These are phyloP conservation scores for Pythium biforme DNA, from an alignment of 352 stramenopile species.

Conservation along the genomic window DNA sequence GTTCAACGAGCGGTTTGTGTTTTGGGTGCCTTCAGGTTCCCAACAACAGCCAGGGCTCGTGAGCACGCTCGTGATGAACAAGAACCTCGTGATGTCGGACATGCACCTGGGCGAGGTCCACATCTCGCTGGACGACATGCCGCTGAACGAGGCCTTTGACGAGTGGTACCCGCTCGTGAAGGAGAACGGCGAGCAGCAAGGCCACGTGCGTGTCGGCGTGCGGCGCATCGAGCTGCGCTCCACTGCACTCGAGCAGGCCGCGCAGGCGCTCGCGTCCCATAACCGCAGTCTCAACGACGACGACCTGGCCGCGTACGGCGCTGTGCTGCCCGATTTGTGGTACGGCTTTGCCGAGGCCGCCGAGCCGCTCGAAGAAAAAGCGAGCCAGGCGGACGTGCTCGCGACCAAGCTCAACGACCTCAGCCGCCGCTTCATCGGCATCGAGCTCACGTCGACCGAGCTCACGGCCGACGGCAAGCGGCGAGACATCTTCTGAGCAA, in stretches of 20 bases:
- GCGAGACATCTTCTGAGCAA: constrained; percentile 67
- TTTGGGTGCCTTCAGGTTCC: constrained; percentile 66
- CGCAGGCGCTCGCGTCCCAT: constrained; percentile 38
- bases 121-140: constrained; percentile 58
- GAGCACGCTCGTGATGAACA: constrained; percentile 49
- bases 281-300: constrained; percentile 45
- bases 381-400: constrained; percentile 37
- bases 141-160: constrained; percentile 61
- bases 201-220: constrained; percentile 44
- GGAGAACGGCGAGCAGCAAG: constrained; percentile 55
- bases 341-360: constrained; percentile 47
- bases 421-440: constrained; percentile 56
- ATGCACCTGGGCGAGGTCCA: constrained; percentile 73
- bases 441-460: constrained; percentile 40
- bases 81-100: constrained; percentile 39
- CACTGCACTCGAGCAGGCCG: constrained; percentile 43
- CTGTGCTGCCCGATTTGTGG: constrained; percentile 61
- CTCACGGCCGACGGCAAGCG: constrained; percentile 35
- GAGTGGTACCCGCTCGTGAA: constrained; percentile 72
- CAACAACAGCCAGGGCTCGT: constrained; percentile 44
- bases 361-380: constrained; percentile 30
- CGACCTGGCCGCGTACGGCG: constrained; percentile 41
- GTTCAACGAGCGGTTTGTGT: constrained; percentile 75
- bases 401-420: constrained; percentile 58
- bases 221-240: constrained; percentile 61